These are phyloP conservation scores for Trifolium dubium DNA, from an alignment of 306 rosid genomes.

Conservation along the genomic window DNA sequence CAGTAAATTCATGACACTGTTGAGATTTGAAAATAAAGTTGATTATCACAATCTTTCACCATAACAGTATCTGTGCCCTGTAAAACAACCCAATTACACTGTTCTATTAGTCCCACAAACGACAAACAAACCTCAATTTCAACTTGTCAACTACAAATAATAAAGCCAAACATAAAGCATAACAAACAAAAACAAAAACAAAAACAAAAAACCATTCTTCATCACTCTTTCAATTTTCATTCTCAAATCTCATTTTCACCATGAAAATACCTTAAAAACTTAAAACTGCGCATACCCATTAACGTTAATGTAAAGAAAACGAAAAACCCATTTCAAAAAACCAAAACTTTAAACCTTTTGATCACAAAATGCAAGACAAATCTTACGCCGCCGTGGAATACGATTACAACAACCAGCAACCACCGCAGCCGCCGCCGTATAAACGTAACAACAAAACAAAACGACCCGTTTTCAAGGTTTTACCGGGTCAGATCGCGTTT, in stretches of 20 bases:
- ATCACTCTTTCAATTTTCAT: background rate
- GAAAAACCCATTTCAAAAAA: conserved; percentile 3
- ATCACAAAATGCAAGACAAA: conserved; percentile 47
- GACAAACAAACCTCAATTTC: too few species aligned
- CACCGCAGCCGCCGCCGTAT: background rate
- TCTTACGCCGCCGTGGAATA: conserved; percentile 31
- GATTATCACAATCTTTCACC: too few species aligned
- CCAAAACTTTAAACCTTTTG: background rate
- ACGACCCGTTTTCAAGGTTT: conserved; percentile 43
- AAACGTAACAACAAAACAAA: conserved; percentile 40
- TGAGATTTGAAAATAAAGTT: too few species aligned
- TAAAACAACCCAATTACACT: too few species aligned
- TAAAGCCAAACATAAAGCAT: background rate
- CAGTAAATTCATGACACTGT: too few species aligned
- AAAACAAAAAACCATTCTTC: background rate
- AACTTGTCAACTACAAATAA: too few species aligned
- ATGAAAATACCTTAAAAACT: conserved; percentile 13
- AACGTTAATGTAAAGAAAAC: background rate
- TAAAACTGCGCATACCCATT: background rate
- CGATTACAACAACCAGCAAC: conserved; percentile 14
- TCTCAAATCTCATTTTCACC: conserved; percentile 1
- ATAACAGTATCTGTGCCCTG: too few species aligned
- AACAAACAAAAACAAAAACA: background rate
- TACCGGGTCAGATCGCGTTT: conserved; percentile 56
- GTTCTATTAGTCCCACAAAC: too few species aligned